Evolutionary conservation across 768 basidiomycete species (phyloP), one percentile per base, ranked within the genome.

Genomic region (Paxillus involutus): DNA sequence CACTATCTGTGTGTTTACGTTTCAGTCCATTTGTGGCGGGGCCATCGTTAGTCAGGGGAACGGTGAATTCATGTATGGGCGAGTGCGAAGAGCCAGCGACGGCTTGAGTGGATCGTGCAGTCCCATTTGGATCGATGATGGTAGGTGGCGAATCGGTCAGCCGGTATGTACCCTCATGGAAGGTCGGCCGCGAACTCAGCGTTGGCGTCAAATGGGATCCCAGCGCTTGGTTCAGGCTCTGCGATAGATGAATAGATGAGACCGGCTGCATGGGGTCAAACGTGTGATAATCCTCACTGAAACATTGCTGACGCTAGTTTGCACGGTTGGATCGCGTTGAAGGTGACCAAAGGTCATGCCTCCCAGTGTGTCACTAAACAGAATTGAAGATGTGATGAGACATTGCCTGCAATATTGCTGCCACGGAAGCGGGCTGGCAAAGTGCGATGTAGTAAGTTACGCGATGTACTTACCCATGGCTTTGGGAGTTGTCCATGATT

Each of bases 261-360:
- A 58, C 60, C 59, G 63, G 24, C 66, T 68, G 63, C 51, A 53
- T 57, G 52, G 53, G 17, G 39, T 49, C 49, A 54, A 57, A 57
- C 47, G 64, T 61, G 45, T 59, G 17, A 59, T 39, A 53, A 68
- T 61, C 69, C 82, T 69, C 71, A 85, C 84, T 66, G 83, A 82
- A 72, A 80, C 80, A 64, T 78, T 80, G 73, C 72, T 69, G 68
- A 84, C 83, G 30, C 57, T 50, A 19, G 36, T 47, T 44, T 58
- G 61, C 57, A 82, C 71, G 63, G 71, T 80, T 42, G 77, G 73
- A 65, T 85, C 83, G 64, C 84, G 75, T 55, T 77, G 75, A 64
- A 85, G 74, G 68, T 83, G 83, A 56, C 74, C 76, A 75, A 85
- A 85, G 63, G 83, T 75, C 81, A 85, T 84, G 59, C 71, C 72